These are phyloP conservation scores for Agastache rugosa DNA, from an alignment of 257 asterid genomes.

Conservation along the genomic window DNA sequence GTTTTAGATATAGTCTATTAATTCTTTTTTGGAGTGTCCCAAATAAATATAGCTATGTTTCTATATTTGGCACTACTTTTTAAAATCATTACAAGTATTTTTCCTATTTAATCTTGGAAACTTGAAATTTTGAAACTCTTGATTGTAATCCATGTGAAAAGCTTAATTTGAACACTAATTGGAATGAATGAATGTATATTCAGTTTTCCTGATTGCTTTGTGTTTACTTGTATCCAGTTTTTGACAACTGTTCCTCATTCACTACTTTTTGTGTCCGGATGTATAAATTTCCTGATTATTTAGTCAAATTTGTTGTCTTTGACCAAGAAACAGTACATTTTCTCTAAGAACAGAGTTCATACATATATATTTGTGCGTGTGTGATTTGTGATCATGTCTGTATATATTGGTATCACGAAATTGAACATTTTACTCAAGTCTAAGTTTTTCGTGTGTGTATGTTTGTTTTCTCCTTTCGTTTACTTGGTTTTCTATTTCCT, in stretches of 20 bases:
- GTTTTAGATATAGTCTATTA: too few species aligned
- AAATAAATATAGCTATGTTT: neutral
- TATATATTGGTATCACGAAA: neutral
- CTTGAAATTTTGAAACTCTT: neutral
- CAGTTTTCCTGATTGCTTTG: neutral
- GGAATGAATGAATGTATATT: neutral
- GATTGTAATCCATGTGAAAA: neutral
- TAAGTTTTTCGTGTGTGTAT: neutral
- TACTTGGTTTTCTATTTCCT: neutral
- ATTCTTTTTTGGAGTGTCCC: neutral
- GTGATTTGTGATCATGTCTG: neutral
- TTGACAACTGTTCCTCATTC: slow-evolving; percentile 5
- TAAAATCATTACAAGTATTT: neutral
- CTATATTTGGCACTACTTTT: neutral
- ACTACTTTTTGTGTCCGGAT: slow-evolving; percentile 22
- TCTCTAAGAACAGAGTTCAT: neutral
- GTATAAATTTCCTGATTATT: neutral
- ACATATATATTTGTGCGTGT: neutral
- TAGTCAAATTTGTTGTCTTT: slow-evolving; percentile 14
- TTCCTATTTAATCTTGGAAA: neutral
- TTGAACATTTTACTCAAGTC: neutral
- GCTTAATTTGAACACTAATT: neutral
- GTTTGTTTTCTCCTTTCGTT: neutral
- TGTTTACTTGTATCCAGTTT: slow-evolving; percentile 7
- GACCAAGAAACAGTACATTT: neutral